Conservation (phyloP, 352 stramenopile genomes). For the Phytophthora pseudosyringae region DNA sequence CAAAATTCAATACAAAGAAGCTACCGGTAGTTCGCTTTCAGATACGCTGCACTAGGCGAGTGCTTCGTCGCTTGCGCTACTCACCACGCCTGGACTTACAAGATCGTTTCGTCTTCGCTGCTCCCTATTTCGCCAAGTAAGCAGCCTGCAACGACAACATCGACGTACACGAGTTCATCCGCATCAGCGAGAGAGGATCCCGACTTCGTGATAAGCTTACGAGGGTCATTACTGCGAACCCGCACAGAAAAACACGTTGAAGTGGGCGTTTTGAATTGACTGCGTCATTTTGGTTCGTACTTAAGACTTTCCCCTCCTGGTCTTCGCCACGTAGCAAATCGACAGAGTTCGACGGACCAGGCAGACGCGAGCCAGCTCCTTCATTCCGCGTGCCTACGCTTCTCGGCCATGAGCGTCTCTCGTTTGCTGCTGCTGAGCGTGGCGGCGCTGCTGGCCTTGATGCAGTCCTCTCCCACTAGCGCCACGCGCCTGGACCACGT, state of each 20-base stretch:
- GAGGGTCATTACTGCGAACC: constrained; percentile 14
- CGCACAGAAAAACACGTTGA: constrained; percentile 13
- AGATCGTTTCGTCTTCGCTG: too few species aligned
- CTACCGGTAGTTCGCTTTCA: too few species aligned
- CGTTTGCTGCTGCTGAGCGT: constrained; percentile 29
- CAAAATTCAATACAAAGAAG: too few species aligned
- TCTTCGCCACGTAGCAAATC: constrained; percentile 35
- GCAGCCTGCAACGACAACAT: constrained; percentile 13
- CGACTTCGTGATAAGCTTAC: constrained; percentile 7
- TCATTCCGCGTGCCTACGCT: neutral
- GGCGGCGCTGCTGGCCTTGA: constrained; percentile 22
- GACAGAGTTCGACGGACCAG: constrained; percentile 9
- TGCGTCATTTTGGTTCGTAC: constrained; percentile 11
- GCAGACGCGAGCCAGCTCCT: neutral
- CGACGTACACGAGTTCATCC: constrained; percentile 10
- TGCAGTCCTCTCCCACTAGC: constrained; percentile 24
- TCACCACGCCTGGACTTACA: too few species aligned
- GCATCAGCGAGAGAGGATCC: neutral
- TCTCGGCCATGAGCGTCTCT: constrained; percentile 31
- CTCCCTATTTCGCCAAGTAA: too few species aligned
- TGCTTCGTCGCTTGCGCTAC: too few species aligned
- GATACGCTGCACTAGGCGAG: too few species aligned
- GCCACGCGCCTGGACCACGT: constrained; percentile 54
- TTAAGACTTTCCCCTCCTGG: constrained; percentile 10
- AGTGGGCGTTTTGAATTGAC: neutral